Conservation (phyloP, 768 basidiomycete genomes). For the Trametes cingulata region DNA sequence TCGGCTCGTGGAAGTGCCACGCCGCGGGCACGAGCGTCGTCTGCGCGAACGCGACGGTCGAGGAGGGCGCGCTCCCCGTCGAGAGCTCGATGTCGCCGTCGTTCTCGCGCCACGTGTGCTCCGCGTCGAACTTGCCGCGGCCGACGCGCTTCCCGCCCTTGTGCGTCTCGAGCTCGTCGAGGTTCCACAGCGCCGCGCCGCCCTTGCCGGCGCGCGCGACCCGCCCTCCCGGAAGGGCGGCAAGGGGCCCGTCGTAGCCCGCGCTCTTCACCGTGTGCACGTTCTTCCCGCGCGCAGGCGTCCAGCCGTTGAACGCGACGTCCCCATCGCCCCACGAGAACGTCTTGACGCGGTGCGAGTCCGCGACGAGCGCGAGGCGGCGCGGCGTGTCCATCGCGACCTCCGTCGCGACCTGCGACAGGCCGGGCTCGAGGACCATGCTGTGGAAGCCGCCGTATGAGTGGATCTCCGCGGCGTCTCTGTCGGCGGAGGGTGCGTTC, state of each 20-base stretch:
- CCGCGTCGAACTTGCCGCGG: neutral
- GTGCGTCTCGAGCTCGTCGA: conserved; percentile 38
- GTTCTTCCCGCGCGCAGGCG: conserved; percentile 12
- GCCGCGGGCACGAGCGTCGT: neutral
- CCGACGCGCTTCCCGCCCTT: conserved; percentile 9
- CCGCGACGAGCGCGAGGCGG: conserved; percentile 38
- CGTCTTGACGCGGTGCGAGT: conserved; percentile 38
- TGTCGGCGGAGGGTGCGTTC: neutral
- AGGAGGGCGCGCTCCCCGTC: conserved; percentile 25
- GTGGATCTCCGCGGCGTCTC: neutral
- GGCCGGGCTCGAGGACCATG: conserved; percentile 22
- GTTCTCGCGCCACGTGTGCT: conserved; percentile 24
- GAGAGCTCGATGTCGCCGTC: conserved; percentile 37
- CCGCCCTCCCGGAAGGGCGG: conserved; percentile 29
- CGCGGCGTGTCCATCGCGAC: conserved; percentile 13
- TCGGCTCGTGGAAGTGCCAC: conserved; percentile 33
- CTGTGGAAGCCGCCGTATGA: neutral
- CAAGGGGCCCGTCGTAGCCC: conserved; percentile 33
- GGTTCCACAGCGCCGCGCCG: conserved; percentile 37
- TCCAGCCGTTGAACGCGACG: neutral
- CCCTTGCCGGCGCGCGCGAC: conserved; percentile 39
- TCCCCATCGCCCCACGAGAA: conserved; percentile 35
- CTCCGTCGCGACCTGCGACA: conserved; percentile 26
- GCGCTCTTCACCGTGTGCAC: conserved; percentile 36
- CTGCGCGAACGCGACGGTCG: conserved; percentile 10